Percentiles rank a stretch among this genome's conserved stretches.
Conservation (phyloP, 1,139 yeast genomes). For the Protomyces lactucae-debilis region DNA sequence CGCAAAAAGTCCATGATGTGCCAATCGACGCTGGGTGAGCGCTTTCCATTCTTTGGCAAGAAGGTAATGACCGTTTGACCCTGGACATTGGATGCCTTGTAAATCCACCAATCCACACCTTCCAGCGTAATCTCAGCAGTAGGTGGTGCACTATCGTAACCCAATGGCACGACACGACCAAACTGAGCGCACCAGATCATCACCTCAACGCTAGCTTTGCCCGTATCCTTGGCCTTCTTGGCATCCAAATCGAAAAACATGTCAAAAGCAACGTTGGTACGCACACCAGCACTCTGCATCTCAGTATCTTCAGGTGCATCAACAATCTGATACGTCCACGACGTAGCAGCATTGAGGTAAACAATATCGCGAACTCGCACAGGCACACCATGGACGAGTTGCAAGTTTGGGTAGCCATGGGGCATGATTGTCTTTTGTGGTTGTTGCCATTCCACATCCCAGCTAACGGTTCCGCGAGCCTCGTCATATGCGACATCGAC, state of each 20-base stretch:
- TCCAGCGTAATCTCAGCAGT: neutral
- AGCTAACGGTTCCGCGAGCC: neutral
- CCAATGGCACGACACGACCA: neutral
- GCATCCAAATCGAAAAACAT: neutral
- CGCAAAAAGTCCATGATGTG: neutral
- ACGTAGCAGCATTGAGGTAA: neutral
- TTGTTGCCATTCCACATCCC: neutral
- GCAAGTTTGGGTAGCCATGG: neutral
- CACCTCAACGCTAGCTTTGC: neutral
- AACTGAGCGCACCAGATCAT: neutral
- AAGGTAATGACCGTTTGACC: neutral
- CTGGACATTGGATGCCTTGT: neutral
- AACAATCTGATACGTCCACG: neutral
- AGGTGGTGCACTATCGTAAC: neutral
- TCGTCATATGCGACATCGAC: neutral
- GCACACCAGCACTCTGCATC: neutral
- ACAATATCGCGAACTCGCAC: neutral
- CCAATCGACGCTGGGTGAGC: neutral
- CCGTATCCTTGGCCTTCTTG: neutral
- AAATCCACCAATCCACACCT: neutral
- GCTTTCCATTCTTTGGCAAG: neutral
- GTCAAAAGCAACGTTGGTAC: neutral
- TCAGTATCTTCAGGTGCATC: neutral
- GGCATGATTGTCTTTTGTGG: neutral
- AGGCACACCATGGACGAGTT: neutral